phyloP scores from a whole-genome alignment of 306 rosid species.

The Ziziphus jujuba region DNA sequence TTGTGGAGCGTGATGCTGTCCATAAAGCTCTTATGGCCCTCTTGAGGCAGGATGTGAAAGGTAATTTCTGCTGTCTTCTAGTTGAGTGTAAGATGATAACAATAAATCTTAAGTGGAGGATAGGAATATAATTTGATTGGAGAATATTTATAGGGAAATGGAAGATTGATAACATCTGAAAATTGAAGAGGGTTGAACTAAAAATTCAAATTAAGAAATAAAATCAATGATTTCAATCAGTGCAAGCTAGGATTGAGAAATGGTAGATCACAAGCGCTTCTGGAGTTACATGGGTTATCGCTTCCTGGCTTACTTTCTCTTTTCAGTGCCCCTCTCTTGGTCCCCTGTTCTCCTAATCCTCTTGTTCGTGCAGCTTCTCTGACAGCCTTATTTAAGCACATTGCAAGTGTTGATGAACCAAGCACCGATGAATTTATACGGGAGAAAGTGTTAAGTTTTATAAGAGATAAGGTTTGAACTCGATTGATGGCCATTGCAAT shows the following conservation, averaged over 20 bases:
- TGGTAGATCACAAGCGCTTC: no score
- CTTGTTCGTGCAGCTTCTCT: slow-evolving; percentile 73
- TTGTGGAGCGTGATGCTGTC: slow-evolving; percentile 98
- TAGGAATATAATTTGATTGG: no score
- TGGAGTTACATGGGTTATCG: no score
- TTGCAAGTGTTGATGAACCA: slow-evolving; percentile 77
- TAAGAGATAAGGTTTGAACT: slow-evolving; percentile 76
- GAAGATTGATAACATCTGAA: no score
- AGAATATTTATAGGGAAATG: no score
- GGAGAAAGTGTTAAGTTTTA: slow-evolving; percentile 85
- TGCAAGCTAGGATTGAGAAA: no score
- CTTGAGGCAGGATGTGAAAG: slow-evolving; percentile 94
- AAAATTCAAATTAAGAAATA: no score
- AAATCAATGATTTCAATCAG: no score
- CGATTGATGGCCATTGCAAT: slow-evolving; percentile 7
- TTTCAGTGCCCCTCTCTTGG: no score
- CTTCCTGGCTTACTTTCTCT: no score
- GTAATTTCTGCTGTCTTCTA: slow-evolving; percentile 37
- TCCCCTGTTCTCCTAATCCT: neutral
- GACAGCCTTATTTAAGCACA: slow-evolving; percentile 92
- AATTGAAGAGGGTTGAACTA: no score
- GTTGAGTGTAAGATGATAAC: neutral
- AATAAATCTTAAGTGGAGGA: neutral
- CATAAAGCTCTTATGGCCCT: slow-evolving; percentile 96
- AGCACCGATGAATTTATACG: slow-evolving; percentile 72